Conservation (phyloP, 129 eudicot genomes). For the Arctium minus region DNA sequence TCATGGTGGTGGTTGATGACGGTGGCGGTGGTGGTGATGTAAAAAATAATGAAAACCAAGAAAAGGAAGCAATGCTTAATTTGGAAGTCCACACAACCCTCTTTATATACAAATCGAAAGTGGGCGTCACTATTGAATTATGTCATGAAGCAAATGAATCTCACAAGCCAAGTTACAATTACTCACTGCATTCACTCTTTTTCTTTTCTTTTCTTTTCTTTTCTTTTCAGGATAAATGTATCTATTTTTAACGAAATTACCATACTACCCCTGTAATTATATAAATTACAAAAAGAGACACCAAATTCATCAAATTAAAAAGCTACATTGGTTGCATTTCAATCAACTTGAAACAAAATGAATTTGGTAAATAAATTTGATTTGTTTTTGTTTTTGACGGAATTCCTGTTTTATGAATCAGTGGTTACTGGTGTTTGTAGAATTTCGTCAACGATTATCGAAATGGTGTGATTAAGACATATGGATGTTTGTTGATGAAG, state of each 20-base stretch:
- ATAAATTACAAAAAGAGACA: neutral
- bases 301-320: neutral
- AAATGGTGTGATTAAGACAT: neutral
- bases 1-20: neutral
- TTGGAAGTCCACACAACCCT: constrained; percentile 16
- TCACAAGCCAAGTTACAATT: constrained; percentile 37
- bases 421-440: neutral
- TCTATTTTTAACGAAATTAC: neutral
- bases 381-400: neutral
- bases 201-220: no score
- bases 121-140: constrained; percentile 18
- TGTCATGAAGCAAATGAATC: constrained; percentile 30
- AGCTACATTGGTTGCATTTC: neutral
- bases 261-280: neutral
- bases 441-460: neutral
- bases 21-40: neutral
- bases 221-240: neutral
- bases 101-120: constrained; percentile 8
- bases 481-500: neutral
- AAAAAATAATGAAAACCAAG: neutral
- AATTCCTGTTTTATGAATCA: neutral
- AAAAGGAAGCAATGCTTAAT: constrained; percentile 26
- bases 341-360: neutral
- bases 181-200: neutral
- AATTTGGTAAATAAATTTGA: neutral